A percentile compares a stretch with the other conserved stretches of the same genome.
Evolutionary conservation across 306 rosid genomes (phyloP).

Genomic region (Pyrus communis): DNA sequence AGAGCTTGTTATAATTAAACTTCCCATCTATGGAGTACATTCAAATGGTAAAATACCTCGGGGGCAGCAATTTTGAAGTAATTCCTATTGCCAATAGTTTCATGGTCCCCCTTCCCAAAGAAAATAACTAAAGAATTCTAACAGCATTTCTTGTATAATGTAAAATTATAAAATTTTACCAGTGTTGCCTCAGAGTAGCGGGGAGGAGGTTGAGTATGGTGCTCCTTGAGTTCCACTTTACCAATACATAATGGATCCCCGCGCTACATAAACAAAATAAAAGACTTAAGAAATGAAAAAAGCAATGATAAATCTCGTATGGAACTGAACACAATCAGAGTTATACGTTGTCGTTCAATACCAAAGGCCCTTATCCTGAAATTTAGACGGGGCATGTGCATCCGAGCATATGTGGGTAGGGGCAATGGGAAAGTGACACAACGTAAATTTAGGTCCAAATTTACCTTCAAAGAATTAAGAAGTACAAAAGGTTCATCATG

Average conservation of each 20-base stretch:
- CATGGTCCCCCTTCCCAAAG: not conserved
- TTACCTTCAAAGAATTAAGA: conserved; percentile 70
- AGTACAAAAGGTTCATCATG: conserved; percentile 39
- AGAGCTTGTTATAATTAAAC: not conserved
- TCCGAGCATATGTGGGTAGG: not conserved
- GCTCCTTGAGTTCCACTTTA: conserved; percentile 53
- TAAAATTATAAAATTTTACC: conserved; percentile 36
- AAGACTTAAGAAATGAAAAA: conserved; percentile 15
- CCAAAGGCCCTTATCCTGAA: not conserved
- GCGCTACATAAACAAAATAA: conserved; percentile 38
- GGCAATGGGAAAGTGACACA: not conserved
- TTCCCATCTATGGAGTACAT: not conserved
- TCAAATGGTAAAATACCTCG: not conserved
- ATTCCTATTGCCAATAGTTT: not conserved
- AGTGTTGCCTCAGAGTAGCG: conserved; percentile 82
- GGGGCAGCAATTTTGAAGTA: not conserved
- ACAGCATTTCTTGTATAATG: not conserved
- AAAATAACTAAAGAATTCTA: not conserved
- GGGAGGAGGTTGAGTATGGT: conserved; percentile 80
- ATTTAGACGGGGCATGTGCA: not conserved
- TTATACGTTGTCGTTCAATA: not conserved
- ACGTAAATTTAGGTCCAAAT: not conserved
- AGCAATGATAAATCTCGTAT: not conserved
- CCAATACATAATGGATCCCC: conserved; percentile 50
- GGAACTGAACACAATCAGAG: not conserved